Evolutionary conservation across 176 grass and related monocot species (phyloP), one percentile per base, ranked within the genome.

Genomic region (Eragrostis nindensis): DNA sequence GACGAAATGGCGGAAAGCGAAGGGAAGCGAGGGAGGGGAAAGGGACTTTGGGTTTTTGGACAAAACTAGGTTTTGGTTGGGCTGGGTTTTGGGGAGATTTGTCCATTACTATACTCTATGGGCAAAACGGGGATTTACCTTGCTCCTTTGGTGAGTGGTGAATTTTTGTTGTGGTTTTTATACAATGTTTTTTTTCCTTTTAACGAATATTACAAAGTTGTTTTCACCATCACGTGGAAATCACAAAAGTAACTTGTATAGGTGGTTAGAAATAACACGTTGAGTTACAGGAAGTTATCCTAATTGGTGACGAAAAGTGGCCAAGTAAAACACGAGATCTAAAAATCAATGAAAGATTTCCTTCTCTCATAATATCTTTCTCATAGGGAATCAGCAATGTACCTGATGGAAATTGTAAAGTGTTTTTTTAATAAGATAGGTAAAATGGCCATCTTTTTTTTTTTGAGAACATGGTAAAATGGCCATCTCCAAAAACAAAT

Each of bases 31-130:
- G 13, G 49, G 32, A n/a, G 62, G 73, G 88, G 69, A 77, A 77
- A 76, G 64, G 76, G 32, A 54, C 70, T 76, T 57, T 43, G 83
- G 83, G 82, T 77, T 85, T 89, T 89, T 85, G 82, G 82, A 71
- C 71, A 65, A 71, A 60, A 60, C 83, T 76, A 77, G 71, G 83
- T 84, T 84, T 82, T 77, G 63, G 30, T 48, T 50, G 27, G 22
- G 43, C 21, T 70, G 66, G 73, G 27, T 67, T 79, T 72, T 67
- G 7, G 55, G 71, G 41, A 29, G 62, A 24, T 49, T 70, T 44
- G 66, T 5, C 53, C 74, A 15, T 72, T 45, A 43, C 16, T 45
- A 1, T 68, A 62, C 59, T 66, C 77, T 55, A 66, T 53, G 62
- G 81, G 25, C 11, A 80, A 57, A 80, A 48, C 48, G 19, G 60